Percentiles rank a stretch among this genome's conserved stretches.
Evolutionary conservation across 257 asterid genomes (phyloP).

Genomic region (Nicotiana otophora): DNA sequence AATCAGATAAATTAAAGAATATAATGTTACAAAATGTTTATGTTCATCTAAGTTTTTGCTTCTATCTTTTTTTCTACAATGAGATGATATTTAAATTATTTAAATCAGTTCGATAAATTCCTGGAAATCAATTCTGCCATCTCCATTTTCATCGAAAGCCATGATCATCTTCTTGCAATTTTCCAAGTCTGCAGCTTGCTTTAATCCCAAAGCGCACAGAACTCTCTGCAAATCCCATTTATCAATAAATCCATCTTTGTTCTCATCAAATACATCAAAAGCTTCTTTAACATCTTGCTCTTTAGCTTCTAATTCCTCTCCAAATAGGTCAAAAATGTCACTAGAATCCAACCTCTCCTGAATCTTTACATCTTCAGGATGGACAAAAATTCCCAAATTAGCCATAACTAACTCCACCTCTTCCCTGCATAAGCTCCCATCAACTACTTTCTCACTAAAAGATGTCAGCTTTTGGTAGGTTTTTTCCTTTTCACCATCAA

Average conservation of each 20-base stretch:
- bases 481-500: not conserved
- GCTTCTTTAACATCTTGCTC: conserved; percentile 56
- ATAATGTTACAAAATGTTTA: not conserved
- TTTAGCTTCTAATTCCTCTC: conserved; percentile 37
- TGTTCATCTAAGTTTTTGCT: not conserved
- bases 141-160: conserved; percentile 56
- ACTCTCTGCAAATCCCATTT: conserved; percentile 62
- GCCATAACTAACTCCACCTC: conserved; percentile 45
- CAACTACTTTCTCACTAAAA: conserved; percentile 3
- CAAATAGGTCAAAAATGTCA: conserved; percentile 31
- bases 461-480: not conserved
- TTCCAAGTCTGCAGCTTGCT: conserved; percentile 40
- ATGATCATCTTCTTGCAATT: conserved; percentile 65
- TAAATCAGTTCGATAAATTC: conserved; percentile 43
- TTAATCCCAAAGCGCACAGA: conserved; percentile 47
- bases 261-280: conserved; percentile 60
- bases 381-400: conserved; percentile 37
- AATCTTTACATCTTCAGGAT: conserved; percentile 16
- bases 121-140: conserved; percentile 51
- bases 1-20: not conserved
- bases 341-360: conserved; percentile 23
- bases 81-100: not conserved
- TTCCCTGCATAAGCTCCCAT: conserved; percentile 25
- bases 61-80: not conserved
- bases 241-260: conserved; percentile 73